phyloP scores from a whole-genome alignment of 805 yeast genomes.

The Zygoascus tannicola region DNA sequence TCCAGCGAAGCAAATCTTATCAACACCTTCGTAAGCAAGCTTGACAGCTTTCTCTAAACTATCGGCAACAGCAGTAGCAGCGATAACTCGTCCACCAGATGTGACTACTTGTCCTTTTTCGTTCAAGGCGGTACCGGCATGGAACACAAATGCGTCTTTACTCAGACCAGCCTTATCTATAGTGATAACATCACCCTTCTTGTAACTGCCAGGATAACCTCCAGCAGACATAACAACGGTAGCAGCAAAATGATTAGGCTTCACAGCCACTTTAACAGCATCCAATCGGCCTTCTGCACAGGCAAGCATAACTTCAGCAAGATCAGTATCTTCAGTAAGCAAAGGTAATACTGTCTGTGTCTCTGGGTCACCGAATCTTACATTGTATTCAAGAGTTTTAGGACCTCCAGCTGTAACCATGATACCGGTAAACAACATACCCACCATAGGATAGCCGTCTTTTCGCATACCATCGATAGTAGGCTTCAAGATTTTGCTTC shows the following conservation, averaged over 20 bases:
- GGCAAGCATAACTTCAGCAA: slow-evolving; percentile 87
- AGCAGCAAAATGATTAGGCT: slow-evolving; percentile 56
- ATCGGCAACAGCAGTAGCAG: slow-evolving; percentile 77
- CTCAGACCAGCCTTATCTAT: slow-evolving; percentile 38
- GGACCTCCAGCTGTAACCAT: slow-evolving; percentile 87
- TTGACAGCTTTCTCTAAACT: slow-evolving; percentile 73
- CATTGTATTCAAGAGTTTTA: slow-evolving; percentile 92
- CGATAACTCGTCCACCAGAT: slow-evolving; percentile 94
- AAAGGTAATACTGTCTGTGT: slow-evolving; percentile 93
- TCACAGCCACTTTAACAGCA: slow-evolving; percentile 48
- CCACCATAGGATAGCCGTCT: slow-evolving; percentile 92
- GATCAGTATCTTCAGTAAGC: slow-evolving; percentile 73
- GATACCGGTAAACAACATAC: slow-evolving; percentile 90
- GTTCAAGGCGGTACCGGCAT: slow-evolving; percentile 77
- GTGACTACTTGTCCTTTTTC: slow-evolving; percentile 58
- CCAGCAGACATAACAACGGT: slow-evolving; percentile 96
- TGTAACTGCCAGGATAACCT: slow-evolving; percentile 87
- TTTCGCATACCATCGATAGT: slow-evolving; percentile 93
- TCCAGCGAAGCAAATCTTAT: slow-evolving; percentile 57
- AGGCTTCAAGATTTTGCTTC: slow-evolving; percentile 71
- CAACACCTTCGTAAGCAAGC: slow-evolving; percentile 79
- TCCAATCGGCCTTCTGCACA: slow-evolving; percentile 92
- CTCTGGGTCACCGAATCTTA: slow-evolving; percentile 98
- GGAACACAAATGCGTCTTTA: slow-evolving; percentile 68
- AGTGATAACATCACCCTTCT: slow-evolving; percentile 77